These are phyloP conservation scores for Skeletonema costatum DNA, from an alignment of 108 stramenopile genomes.

Conservation along the genomic window DNA sequence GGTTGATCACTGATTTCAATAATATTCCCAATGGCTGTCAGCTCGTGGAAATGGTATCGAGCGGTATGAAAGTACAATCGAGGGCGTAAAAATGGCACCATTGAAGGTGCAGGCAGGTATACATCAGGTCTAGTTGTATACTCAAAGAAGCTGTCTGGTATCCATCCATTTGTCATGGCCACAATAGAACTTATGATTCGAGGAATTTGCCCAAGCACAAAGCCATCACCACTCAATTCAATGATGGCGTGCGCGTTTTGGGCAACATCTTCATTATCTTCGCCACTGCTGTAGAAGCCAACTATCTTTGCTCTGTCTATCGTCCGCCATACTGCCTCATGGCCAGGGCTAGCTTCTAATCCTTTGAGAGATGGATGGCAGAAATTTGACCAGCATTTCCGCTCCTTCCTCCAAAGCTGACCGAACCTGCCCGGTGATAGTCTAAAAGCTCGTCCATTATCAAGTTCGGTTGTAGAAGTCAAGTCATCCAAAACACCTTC, in stretches of 20 bases:
- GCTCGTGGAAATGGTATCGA: slow-evolving; percentile 73
- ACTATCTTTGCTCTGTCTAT: slow-evolving; percentile 66
- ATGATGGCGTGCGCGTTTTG: slow-evolving; percentile 44
- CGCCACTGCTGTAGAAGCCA: slow-evolving; percentile 20
- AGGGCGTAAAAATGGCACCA: slow-evolving; percentile 11
- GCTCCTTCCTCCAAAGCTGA: slow-evolving; percentile 52
- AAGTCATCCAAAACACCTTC: neutral
- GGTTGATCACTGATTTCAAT: neutral
- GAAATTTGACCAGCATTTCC: slow-evolving; percentile 78
- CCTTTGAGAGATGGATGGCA: slow-evolving; percentile 58
- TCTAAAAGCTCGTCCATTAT: slow-evolving; percentile 22
- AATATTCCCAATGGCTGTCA: slow-evolving; percentile 25
- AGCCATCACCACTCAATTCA: slow-evolving; percentile 70
- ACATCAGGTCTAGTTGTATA: slow-evolving; percentile 44
- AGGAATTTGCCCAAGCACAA: slow-evolving; percentile 59
- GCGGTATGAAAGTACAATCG: slow-evolving; percentile 53
- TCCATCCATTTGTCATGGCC: slow-evolving; percentile 67
- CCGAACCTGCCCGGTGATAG: slow-evolving; percentile 68
- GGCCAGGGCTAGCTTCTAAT: slow-evolving; percentile 60
- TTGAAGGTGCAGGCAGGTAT: slow-evolving; percentile 52
- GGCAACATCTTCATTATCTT: slow-evolving; percentile 2
- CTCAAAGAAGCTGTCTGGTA: slow-evolving; percentile 56
- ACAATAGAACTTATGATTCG: slow-evolving; percentile 58
- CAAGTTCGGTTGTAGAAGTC: neutral
- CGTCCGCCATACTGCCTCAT: slow-evolving; percentile 72